phyloP scores from a whole-genome alignment of 495 filamentous ascomycete genomes.

The Pyrenopolyporus hunteri region DNA sequence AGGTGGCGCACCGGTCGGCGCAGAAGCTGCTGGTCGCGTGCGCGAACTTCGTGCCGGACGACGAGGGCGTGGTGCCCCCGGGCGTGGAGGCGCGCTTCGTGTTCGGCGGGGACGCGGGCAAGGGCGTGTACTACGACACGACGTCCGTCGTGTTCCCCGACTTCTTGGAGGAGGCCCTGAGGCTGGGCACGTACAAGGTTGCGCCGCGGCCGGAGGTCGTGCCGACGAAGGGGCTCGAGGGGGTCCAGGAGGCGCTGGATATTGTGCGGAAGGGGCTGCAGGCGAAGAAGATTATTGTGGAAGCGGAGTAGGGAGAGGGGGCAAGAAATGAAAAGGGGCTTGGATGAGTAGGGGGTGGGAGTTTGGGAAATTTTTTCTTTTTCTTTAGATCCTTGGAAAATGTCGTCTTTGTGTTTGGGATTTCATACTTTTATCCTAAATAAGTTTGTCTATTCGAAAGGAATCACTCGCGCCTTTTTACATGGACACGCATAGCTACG shows the following conservation, averaged over 20 bases:
- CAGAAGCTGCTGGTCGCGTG: slow-evolving; percentile 26
- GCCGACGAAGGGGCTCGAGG: slow-evolving; percentile 36
- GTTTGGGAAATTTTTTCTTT: no score
- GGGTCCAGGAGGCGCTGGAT: slow-evolving; percentile 41
- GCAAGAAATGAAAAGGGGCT: not conserved
- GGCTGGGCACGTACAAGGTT: slow-evolving; percentile 30
- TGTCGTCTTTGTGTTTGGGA: no score
- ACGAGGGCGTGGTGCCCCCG: slow-evolving; percentile 2
- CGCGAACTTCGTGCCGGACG: slow-evolving; percentile 14
- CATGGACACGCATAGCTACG: no score
- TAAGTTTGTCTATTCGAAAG: no score
- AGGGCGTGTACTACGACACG: slow-evolving; percentile 15
- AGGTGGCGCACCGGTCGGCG: slow-evolving; percentile 24
- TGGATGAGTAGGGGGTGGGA: no score
- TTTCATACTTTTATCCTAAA: no score
- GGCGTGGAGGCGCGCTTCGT: slow-evolving; percentile 11
- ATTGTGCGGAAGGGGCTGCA: slow-evolving; percentile 49
- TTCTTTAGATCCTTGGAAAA: no score
- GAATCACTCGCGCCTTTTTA: no score
- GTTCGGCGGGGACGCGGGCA: not conserved
- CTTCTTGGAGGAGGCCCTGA: slow-evolving; percentile 36
- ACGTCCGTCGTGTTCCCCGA: slow-evolving; percentile 20
- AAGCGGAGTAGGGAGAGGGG: not conserved
- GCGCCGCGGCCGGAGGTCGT: slow-evolving; percentile 39
- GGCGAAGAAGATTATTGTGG: slow-evolving; percentile 56